phyloP scores from a whole-genome alignment of 495 filamentous ascomycete species.

The Endocarpon pusillum region DNA sequence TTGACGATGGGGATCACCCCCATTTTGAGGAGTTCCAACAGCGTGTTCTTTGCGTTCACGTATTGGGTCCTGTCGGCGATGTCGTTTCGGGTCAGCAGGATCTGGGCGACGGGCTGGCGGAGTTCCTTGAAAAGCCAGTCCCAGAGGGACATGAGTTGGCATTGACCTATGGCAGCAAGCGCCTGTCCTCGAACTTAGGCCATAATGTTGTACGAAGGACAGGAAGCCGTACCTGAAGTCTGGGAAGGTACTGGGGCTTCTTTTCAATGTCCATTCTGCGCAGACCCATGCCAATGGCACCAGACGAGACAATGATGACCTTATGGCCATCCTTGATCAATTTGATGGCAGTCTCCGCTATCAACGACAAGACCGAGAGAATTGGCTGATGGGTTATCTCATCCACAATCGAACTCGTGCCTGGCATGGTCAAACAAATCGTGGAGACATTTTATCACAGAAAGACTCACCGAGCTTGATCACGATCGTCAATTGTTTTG shows the following conservation, averaged over 20 bases:
- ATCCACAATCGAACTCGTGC: conserved; percentile 94
- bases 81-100: conserved; percentile 88
- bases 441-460: not conserved
- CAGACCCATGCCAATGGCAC: conserved; percentile 86
- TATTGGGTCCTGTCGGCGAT: conserved; percentile 96
- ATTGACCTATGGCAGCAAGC: conserved; percentile 90
- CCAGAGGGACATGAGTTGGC: conserved; percentile 88
- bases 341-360: conserved; percentile 80
- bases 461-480: conserved; percentile 72
- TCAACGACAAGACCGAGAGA: conserved; percentile 70
- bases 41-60: conserved; percentile 87
- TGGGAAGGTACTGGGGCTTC: conserved; percentile 72
- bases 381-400: conserved; percentile 96
- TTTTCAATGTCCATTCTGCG: conserved; percentile 78
- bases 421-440: conserved; percentile 23
- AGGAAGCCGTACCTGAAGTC: conserved; percentile 45
- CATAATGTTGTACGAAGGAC: not conserved
- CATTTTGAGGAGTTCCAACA: conserved; percentile 80
- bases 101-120: conserved; percentile 79
- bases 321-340: conserved; percentile 80
- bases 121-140: conserved; percentile 80
- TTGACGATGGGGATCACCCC: conserved; percentile 97
- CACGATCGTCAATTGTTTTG: conserved; percentile 50
- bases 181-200: conserved; percentile 34
- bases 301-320: conserved; percentile 90